Base-by-base conservation (phyloP, 2,329 filamentous ascomycete genomes). In the Cryphonectria japonica region DNA sequence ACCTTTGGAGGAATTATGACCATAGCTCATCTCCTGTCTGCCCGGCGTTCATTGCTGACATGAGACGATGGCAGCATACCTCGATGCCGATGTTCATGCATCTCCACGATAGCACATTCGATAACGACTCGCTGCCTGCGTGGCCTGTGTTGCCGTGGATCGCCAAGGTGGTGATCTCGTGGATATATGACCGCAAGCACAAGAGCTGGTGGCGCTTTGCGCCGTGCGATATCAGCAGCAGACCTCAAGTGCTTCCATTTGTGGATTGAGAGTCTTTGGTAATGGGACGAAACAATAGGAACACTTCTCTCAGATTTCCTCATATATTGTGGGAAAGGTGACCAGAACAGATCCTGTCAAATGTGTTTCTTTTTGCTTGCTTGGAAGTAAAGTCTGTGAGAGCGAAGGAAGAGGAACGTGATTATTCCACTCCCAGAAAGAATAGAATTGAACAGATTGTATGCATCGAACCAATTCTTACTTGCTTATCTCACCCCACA, bases 171-270 rank as follows among this genome's bases (percentile, higher is more conserved):
- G 64, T 80, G 7, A 75, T 83, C 60, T 72, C 77, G n/a, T 80
- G 63, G 63, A 50, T 46, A 11, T 80, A 78, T 71, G 74, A 80
- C 19, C 76, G 78, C 19, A 79, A 76, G 71, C 76, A 80, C 66
- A 78, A 79, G 69, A 77, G 78, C 52, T 80, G 79, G 79, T 80
- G 79, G 79, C 76, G 79, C 62, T 81, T 81, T 70, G 76, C 79
- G 1, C 75, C 76, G 14, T 80, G 79, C 62, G 78, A 80, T 66
- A 67, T 74, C 37, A 64, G 75, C 22, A 77, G 78, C 26, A 74
- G 74, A 32, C 80, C 78, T 14, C 75, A 78, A 69, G 78, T 80
- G 29, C 73, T 83, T 46, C 80, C 29, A 13, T 62, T 59, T 32
- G 57, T 19, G 34, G 66, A 52, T 26, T 61, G 57, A 41, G 26